Evolutionary conservation across 1,284 basidiomycete genomes (phyloP).

Genomic region (Austroboletus rostrupii): DNA sequence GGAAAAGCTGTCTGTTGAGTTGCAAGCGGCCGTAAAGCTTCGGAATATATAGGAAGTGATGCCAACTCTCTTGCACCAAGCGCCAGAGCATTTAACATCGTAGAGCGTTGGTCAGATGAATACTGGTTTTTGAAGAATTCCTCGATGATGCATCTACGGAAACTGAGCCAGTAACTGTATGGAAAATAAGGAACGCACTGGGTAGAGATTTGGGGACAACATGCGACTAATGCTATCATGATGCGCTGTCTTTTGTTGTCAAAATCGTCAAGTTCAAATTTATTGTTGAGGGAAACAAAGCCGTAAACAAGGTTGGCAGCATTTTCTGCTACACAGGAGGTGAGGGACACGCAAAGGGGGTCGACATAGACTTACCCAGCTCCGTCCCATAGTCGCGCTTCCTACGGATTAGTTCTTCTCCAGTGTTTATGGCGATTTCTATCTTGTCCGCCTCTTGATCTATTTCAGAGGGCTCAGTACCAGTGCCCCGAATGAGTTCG

Average conservation of each 20-base stretch:
- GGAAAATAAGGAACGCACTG: conserved; percentile 53
- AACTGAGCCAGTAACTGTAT: conserved; percentile 1
- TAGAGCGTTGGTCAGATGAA: conserved; percentile 78
- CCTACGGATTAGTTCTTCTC: conserved; percentile 77
- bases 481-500: conserved; percentile 57
- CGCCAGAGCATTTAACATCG: conserved; percentile 83
- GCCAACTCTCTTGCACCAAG: conserved; percentile 84
- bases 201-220: conserved; percentile 71
- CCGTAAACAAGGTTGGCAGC: conserved; percentile 77
- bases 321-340: conserved; percentile 67
- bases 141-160: conserved; percentile 73
- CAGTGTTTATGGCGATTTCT: conserved; percentile 73
- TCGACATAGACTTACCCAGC: conserved; percentile 54
- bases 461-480: conserved; percentile 49
- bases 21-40: conserved; percentile 31
- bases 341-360: conserved; percentile 2
- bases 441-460: conserved; percentile 70
- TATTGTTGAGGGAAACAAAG: conserved; percentile 76
- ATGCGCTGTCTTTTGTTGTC: conserved; percentile 74
- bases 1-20: conserved; percentile 58
- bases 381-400: conserved; percentile 84
- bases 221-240: conserved; percentile 76
- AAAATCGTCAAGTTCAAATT: conserved; percentile 79
- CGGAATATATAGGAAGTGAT: conserved; percentile 53
- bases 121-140: conserved; percentile 93